Evolutionary conservation across 495 filamentous ascomycete species (phyloP).

Genomic region (Hyaloscypha variabilis): DNA sequence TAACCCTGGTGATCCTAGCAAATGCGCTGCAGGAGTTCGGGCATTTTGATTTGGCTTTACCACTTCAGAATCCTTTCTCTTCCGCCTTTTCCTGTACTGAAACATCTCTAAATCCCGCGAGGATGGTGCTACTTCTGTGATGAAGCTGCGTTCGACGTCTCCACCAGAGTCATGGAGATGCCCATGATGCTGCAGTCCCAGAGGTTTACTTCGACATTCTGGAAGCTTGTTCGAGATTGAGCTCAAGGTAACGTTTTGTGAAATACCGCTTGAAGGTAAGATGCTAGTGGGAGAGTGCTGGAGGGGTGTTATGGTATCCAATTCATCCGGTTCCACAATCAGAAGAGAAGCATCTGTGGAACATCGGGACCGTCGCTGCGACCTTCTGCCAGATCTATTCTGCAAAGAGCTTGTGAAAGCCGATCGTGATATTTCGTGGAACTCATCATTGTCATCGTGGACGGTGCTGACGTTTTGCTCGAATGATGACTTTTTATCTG

Average conservation of each 20-base stretch:
- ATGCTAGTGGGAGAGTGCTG: neutral
- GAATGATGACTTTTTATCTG: neutral
- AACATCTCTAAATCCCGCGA: conserved; percentile 30
- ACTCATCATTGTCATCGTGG: conserved; percentile 3
- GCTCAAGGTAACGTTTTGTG: neutral
- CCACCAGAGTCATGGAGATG: neutral
- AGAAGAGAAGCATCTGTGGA: neutral
- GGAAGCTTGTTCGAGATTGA: conserved; percentile 14
- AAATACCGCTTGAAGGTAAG: neutral
- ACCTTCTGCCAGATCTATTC: neutral
- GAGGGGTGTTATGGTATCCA: conserved; percentile 2
- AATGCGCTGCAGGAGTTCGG: neutral
- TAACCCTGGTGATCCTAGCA: neutral
- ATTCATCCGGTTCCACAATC: conserved; percentile 15
- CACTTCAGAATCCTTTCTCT: neutral
- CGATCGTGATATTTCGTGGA: neutral
- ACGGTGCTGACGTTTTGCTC: neutral
- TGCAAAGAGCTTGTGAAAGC: neutral
- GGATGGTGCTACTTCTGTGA: conserved; percentile 31
- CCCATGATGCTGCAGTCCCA: neutral
- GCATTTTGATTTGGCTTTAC: neutral
- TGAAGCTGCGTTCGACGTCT: conserved; percentile 22
- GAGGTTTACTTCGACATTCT: conserved; percentile 1
- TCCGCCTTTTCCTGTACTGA: conserved; percentile 26
- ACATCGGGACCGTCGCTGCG: neutral